Conservation (phyloP, 257 asterid species). For the Solanum infundibuliforme region DNA sequence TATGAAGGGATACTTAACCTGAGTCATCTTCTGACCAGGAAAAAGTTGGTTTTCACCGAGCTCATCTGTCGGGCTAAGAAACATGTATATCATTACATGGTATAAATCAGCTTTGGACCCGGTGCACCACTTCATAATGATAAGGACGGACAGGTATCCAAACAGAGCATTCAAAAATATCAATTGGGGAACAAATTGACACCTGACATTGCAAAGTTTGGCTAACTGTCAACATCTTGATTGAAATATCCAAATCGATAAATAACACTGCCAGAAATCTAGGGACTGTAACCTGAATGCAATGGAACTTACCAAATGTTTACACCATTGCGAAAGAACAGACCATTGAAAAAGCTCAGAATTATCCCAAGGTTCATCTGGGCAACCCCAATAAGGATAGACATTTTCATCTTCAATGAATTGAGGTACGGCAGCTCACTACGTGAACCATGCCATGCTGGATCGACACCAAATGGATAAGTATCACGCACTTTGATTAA, state of each 20-base stretch:
- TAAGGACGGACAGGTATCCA: constrained; percentile 84
- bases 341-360: constrained; percentile 80
- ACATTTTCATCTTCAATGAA: constrained; percentile 96
- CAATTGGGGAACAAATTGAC: constrained; percentile 85
- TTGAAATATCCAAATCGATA: background rate
- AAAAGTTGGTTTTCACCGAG: constrained; percentile 93
- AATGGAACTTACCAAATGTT: constrained; percentile 59
- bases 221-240: background rate
- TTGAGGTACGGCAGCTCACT: constrained; percentile 93
- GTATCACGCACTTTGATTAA: constrained; percentile 76
- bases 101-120: constrained; percentile 96
- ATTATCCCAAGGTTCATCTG: constrained; percentile 97
- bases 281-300: background rate
- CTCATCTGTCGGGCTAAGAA: constrained; percentile 88
- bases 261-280: background rate
- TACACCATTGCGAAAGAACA: constrained; percentile 62
- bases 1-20: constrained; percentile 33
- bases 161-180: constrained; percentile 84
- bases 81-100: constrained; percentile 99
- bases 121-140: constrained; percentile 87
- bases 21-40: constrained; percentile 75
- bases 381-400: constrained; percentile 93
- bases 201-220: constrained; percentile 50
- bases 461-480: constrained; percentile 94
- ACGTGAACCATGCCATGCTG: constrained; percentile 96